phyloP scores from a whole-genome alignment of 345 rosid genomes.

The Hibiscus mutabilis region DNA sequence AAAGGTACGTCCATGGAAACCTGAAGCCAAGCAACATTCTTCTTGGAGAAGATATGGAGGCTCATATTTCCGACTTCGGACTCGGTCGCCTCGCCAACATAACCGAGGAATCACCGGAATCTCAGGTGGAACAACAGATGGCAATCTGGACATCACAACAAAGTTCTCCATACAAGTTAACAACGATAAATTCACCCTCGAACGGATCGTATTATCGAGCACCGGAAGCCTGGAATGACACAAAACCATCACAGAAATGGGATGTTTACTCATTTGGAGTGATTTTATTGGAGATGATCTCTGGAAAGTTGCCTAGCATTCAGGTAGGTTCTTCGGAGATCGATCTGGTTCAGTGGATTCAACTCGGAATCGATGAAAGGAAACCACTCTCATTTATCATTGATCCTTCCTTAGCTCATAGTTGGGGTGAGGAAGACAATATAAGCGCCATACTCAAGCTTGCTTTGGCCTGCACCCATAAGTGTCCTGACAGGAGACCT shows the following conservation, averaged over 20 bases:
- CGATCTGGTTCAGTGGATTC: slow-evolving; percentile 70
- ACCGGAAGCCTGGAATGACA: slow-evolving; percentile 57
- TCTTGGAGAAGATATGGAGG: slow-evolving; percentile 66
- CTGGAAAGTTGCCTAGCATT: no score
- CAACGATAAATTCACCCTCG: slow-evolving; percentile 25
- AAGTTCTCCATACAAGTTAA: slow-evolving; percentile 44
- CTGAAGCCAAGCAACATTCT: slow-evolving; percentile 71
- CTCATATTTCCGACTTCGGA: slow-evolving; percentile 73
- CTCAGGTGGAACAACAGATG: slow-evolving; percentile 31
- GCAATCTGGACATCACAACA: slow-evolving; percentile 31
- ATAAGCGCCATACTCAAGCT: slow-evolving; percentile 49
- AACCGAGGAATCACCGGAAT: slow-evolving; percentile 31
- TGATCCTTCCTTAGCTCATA: slow-evolving; percentile 52
- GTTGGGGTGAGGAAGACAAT: slow-evolving; percentile 50
- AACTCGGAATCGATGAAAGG: slow-evolving; percentile 46
- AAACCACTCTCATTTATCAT: slow-evolving; percentile 53
- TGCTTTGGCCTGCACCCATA: slow-evolving; percentile 57
- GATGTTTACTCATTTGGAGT: no score
- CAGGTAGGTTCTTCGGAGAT: slow-evolving; percentile 37
- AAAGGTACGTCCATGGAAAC: slow-evolving; percentile 77
- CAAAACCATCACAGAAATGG: no score
- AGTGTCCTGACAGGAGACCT: slow-evolving; percentile 74
- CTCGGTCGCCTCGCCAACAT: slow-evolving; percentile 57
- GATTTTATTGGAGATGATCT: no score
- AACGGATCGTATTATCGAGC: slow-evolving; percentile 57